Base-by-base conservation (phyloP, 306 rosid species). In the Vigna hirtella region DNA sequence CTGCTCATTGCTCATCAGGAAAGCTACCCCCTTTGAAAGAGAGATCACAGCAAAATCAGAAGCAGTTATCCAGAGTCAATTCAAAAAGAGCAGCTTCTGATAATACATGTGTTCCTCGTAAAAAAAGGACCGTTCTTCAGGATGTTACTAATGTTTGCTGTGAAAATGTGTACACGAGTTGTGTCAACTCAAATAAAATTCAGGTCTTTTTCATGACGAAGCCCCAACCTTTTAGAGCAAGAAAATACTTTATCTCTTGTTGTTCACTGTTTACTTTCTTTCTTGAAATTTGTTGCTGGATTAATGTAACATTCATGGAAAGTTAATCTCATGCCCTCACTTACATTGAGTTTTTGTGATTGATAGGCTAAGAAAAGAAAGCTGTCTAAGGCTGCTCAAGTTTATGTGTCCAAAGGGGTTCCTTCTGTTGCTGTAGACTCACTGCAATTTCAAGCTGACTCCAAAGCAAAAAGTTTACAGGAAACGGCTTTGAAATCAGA, bases 51-150 rank as follows among this genome's bases (percentile, higher is more conserved):
- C 79, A 64, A 73, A 84, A 34, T 63, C 88, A 82, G 79, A 87
- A 79, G 86, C 90, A 38, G 78, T 45, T 47, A 47, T 51, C 50
- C 48, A 78, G 18, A 79, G 83, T 64, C 71, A 88, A 74, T 78
- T 64, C 86, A 28, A 89, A 88, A 82, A 88, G 83, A 83, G 22
- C 73, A 47, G 57, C 5, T 68, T 24, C 73, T 47, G 89, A 79
- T 68, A 80, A 82, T 78, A 20, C 82, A 40, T 78, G 79, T 76
- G 66, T 43, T 72, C 90, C 73, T 70, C 87, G 61, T 65, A 92
- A 91, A 79, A 88, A 82, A 87, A 91, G 92, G 84, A 86, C 70
- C 36, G 91, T 86, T 72, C 86, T 95, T 87, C 89, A 81, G 76
- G 97, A 95, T 58, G 87, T 89, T 67, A 84, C 90, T 77, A 95